Evolutionary conservation across 202 grass and related monocot species (phyloP).

Genomic region (Panicum virgatum): DNA sequence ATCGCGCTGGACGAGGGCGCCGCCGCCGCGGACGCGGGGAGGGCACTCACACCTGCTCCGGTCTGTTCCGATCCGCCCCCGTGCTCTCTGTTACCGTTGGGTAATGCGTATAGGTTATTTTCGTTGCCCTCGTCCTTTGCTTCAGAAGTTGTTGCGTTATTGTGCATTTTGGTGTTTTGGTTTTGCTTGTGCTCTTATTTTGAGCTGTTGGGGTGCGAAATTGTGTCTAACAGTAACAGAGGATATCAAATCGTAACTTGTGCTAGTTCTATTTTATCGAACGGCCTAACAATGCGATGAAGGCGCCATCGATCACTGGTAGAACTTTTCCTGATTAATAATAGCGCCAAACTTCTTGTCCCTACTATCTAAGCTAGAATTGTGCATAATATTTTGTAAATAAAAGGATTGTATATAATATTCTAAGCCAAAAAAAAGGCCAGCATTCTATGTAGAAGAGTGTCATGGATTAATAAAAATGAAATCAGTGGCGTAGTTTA

Average conservation of each 20-base stretch:
- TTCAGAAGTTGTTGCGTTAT: background rate
- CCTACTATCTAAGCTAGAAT: background rate
- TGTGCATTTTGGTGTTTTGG: background rate
- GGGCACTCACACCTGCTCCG: background rate
- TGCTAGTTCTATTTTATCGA: background rate
- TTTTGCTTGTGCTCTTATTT: too few relatives aligned
- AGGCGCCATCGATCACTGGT: too few relatives aligned
- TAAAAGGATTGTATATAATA: background rate
- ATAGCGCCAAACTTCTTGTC: background rate
- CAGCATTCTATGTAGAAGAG: background rate
- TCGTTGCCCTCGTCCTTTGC: background rate
- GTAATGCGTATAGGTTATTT: background rate
- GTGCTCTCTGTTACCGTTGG: background rate
- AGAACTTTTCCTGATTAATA: background rate
- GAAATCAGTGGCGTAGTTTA: background rate
- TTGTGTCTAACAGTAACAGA: background rate
- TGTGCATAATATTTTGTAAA: too few relatives aligned
- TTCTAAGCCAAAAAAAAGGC: background rate
- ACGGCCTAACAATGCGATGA: background rate
- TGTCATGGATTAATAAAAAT: background rate
- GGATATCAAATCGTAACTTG: background rate
- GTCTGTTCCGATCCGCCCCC: conserved; percentile 14
- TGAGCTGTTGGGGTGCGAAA: background rate
- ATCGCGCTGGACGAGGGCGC: background rate
- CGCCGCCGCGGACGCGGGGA: background rate